These are phyloP conservation scores for Phytophthora lateralis DNA, from an alignment of 352 stramenopile genomes.

Conservation along the genomic window DNA sequence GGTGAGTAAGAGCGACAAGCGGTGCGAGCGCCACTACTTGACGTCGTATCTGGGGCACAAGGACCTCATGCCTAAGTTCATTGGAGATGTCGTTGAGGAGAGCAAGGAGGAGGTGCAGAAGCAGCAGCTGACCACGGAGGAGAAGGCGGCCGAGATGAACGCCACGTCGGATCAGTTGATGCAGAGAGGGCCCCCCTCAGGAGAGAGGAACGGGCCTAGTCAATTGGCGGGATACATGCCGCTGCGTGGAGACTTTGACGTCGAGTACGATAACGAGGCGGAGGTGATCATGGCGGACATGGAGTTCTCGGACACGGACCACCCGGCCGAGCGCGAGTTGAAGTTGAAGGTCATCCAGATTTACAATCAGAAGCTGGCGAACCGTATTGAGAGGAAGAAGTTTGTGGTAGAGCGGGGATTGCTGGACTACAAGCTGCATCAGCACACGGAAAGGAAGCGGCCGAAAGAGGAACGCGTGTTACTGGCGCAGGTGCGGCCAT, in stretches of 20 bases:
- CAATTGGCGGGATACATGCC: slow-evolving; percentile 95
- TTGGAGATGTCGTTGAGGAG: slow-evolving; percentile 49
- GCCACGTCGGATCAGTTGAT: slow-evolving; percentile 21
- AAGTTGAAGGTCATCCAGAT: slow-evolving; percentile 97
- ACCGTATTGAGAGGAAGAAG: slow-evolving; percentile 92
- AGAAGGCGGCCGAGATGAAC: slow-evolving; percentile 33
- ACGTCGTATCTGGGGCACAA: slow-evolving; percentile 68
- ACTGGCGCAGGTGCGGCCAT: slow-evolving; percentile 93
- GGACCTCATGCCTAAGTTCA: slow-evolving; percentile 70
- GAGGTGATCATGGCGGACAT: slow-evolving; percentile 97
- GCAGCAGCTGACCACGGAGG: slow-evolving; percentile 30
- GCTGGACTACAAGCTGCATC: slow-evolving; percentile 94
- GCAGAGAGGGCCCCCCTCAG: slow-evolving; percentile 10
- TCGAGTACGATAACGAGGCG: slow-evolving; percentile 98
- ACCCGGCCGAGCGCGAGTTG: slow-evolving; percentile 90
- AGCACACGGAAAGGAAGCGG: slow-evolving; percentile 88
- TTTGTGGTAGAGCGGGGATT: slow-evolving; percentile 92
- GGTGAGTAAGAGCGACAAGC: slow-evolving; percentile 83
- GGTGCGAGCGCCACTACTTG: slow-evolving; percentile 92
- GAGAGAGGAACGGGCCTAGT: slow-evolving; percentile 30
- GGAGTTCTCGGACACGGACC: slow-evolving; percentile 92
- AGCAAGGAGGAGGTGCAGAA: slow-evolving; percentile 27
- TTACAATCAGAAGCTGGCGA: slow-evolving; percentile 96
- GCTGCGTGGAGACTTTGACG: slow-evolving; percentile 96
- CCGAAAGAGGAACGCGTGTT: slow-evolving; percentile 96